phyloP scores from a whole-genome alignment of 306 rosid species.

The Alnus glutinosa region DNA sequence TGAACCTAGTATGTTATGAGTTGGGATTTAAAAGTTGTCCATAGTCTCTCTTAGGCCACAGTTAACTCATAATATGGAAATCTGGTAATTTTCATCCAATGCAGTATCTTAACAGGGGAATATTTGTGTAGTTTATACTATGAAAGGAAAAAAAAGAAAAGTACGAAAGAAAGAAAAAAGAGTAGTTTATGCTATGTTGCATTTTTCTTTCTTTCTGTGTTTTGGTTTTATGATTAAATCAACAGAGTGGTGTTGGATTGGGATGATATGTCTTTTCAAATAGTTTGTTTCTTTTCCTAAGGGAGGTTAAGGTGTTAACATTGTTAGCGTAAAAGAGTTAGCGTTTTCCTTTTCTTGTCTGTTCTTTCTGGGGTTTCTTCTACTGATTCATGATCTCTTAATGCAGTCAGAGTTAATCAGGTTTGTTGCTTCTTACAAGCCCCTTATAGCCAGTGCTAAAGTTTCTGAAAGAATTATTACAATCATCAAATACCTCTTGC shows the following conservation, averaged over 20 bases:
- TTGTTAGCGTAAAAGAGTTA: neutral
- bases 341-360: constrained; percentile 6
- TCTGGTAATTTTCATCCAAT: neutral
- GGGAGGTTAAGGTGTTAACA: neutral
- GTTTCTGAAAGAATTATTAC: constrained; percentile 71
- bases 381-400: constrained; percentile 34
- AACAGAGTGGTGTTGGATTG: neutral
- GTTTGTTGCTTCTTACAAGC: constrained; percentile 81
- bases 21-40: neutral
- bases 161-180: neutral
- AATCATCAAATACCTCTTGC: constrained; percentile 57
- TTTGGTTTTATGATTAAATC: neutral
- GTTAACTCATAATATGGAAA: neutral
- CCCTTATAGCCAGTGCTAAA: constrained; percentile 66
- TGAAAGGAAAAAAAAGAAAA: too few species aligned
- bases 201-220: neutral
- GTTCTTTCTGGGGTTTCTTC: constrained; percentile 20
- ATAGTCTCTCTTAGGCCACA: neutral
- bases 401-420: constrained; percentile 83
- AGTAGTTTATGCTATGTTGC: neutral
- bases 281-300: neutral
- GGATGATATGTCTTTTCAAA: neutral
- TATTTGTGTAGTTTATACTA: neutral
- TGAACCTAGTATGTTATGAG: neutral
- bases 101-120: neutral